Conservation (phyloP, 2,329 filamentous ascomycete species). For the Stachybotrys chartarum region DNA sequence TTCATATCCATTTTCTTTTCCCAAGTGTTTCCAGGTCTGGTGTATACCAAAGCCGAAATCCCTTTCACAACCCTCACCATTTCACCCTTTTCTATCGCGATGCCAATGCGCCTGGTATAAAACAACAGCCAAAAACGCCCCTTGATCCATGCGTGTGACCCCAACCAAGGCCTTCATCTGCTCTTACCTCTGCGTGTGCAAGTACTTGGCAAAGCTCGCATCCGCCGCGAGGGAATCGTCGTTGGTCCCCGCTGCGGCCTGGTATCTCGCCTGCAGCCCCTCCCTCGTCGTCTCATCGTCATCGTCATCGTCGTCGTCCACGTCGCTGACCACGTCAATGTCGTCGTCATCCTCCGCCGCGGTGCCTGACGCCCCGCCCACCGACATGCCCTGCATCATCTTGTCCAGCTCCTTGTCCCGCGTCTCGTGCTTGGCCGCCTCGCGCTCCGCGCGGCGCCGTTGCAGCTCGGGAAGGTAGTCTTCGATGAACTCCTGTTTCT, state of each 20-base stretch:
- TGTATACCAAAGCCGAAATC: not conserved
- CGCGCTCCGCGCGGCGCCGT: constrained; percentile 65
- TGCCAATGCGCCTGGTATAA: not conserved
- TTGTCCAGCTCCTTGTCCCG: constrained; percentile 80
- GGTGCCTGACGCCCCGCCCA: constrained; percentile 20
- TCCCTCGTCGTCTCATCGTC: constrained; percentile 53
- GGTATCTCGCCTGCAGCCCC: constrained; percentile 68
- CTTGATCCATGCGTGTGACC: not conserved
- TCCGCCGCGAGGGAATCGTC: constrained; percentile 43
- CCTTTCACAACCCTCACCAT: not conserved
- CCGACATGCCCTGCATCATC: constrained; percentile 88
- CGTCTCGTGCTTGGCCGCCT: constrained; percentile 62
- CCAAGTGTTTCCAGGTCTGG: not conserved
- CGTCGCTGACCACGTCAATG: constrained; percentile 34
- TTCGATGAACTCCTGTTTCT: constrained; percentile 77
- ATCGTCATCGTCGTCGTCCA: constrained; percentile 52
- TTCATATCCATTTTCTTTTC: too few relatives aligned
- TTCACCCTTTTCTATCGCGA: not conserved
- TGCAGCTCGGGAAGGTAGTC: constrained; percentile 94
- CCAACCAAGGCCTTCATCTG: not conserved
- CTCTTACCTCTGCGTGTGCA: constrained; percentile 35
- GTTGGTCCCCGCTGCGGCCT: constrained; percentile 61
- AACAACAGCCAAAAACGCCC: not conserved
- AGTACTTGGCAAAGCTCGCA: constrained; percentile 56
- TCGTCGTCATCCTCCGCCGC: constrained; percentile 28